Evolutionary conservation across 2,329 filamentous ascomycete species (phyloP).

Genomic region (Aspergillus tanneri): DNA sequence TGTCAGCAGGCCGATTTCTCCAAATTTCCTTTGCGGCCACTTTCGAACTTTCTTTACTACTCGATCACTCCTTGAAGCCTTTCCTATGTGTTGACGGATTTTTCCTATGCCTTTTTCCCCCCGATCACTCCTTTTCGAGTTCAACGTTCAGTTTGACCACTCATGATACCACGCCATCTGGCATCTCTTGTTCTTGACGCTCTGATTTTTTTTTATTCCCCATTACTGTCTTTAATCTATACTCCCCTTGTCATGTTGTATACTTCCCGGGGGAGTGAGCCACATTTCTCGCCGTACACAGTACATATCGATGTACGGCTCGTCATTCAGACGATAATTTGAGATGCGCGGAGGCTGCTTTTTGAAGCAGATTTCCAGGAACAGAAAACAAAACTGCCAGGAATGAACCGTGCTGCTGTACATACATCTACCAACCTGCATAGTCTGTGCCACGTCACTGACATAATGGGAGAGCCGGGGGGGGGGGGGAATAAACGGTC

Average conservation of each 20-base stretch:
- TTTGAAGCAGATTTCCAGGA: conserved; percentile 13
- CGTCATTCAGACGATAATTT: conserved; percentile 20
- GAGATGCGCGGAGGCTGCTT: conserved; percentile 13
- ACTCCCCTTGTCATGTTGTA: conserved; percentile 31
- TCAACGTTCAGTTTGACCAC: conserved; percentile 8
- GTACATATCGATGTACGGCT: conserved; percentile 29
- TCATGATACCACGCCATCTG: conserved; percentile 26
- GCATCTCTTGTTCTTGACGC: conserved; percentile 30
- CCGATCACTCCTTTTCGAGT: conserved; percentile 17
- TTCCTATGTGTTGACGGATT: no score
- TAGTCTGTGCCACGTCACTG: conserved; percentile 19
- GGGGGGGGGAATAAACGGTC: conserved; percentile 24
- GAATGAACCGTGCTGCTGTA: conserved; percentile 31
- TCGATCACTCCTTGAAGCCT: conserved; percentile 15
- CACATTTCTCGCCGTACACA: conserved; percentile 26
- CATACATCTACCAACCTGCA: conserved; percentile 28
- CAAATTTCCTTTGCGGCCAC: conserved; percentile 1
- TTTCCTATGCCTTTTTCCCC: conserved; percentile 25
- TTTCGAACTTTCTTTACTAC: conserved; percentile 12
- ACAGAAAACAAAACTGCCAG: conserved; percentile 11
- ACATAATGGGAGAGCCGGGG: conserved; percentile 21
- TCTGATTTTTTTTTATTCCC: conserved; percentile 25
- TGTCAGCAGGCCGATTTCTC: neutral
- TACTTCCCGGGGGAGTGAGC: conserved; percentile 24
- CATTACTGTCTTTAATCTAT: conserved; percentile 34